Evolutionary conservation across 805 yeast species (phyloP), one percentile per base, ranked within the genome.

Genomic region (Saturnispora hagleri): DNA sequence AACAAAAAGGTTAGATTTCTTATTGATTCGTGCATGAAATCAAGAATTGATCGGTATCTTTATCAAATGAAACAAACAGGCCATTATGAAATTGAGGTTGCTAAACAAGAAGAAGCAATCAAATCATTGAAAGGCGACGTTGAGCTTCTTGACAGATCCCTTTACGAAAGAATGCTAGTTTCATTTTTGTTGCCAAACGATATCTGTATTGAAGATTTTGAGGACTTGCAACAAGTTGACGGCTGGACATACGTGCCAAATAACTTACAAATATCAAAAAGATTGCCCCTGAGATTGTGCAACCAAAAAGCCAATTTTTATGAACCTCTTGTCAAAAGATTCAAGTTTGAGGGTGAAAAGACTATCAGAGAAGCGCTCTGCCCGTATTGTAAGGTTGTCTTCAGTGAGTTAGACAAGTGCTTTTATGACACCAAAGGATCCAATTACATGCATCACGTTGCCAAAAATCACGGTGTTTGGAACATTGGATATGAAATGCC

Each of bases 381-480:
- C 46, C 68, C 68, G 5, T 65, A 63, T 46, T 65, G 69, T 54
- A 49, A 49, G 18, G 45, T 42, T 12, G 50, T 53, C 8, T 46
- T 22, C 4, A 31, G 22, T 12, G 46, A 36, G 5, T 38, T 50
- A 34, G 33, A 38, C 9, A 27, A 17, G 24, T 44, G 52, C 57
- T 4, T 66, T 63, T 50, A 57, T 47, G 62, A 61, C 47, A 49
- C 58, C 53, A 57, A 57, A 43, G 61, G 60, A 24, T 60, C 64
- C 4, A 56, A 56, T 33, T 67, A 67, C 44, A 55, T 62, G 17
- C 68, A 65, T 36, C 70, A 67, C 51, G 60, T 67, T 35, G 58
- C 65, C 8, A 64, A 60, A 44, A 60, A 61, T 18, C 70, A 67
- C 45, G 69, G 69, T 3, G 64, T 66, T 13, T 64, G 62, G 54